Percentiles rank a stretch among this genome's conserved stretches.
These are phyloP conservation scores for Pseudozyma tsukubaensis DNA, from an alignment of 1,284 basidiomycete genomes.

Conservation along the genomic window DNA sequence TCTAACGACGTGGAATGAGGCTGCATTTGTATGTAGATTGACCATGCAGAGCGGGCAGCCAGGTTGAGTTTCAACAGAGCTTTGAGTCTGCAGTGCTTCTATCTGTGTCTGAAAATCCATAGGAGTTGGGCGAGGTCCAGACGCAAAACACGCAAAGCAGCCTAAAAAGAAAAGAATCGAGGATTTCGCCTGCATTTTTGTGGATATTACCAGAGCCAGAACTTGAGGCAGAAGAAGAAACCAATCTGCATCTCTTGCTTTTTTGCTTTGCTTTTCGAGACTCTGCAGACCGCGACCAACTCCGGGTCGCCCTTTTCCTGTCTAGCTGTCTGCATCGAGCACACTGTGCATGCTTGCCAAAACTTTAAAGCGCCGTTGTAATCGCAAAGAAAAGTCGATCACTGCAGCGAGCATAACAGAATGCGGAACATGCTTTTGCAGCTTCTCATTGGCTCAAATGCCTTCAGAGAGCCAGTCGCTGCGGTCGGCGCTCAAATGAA, in stretches of 20 bases:
- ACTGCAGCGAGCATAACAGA: constrained; percentile 32
- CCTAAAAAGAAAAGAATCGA: too few relatives aligned
- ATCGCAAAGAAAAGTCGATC: constrained; percentile 16
- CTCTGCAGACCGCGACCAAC: neutral
- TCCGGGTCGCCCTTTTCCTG: neutral
- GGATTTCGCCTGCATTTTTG: constrained; percentile 1
- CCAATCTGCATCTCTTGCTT: constrained; percentile 23
- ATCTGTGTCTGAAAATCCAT: too few relatives aligned
- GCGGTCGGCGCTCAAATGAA: constrained; percentile 8
- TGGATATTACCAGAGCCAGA: constrained; percentile 26
- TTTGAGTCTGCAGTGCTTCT: neutral
- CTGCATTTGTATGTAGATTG: too few relatives aligned
- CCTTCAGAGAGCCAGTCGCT: neutral
- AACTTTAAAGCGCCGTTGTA: too few relatives aligned
- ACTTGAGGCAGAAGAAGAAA: constrained; percentile 16
- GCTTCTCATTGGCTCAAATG: constrained; percentile 20
- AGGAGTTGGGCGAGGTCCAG: too few relatives aligned
- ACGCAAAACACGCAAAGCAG: neutral
- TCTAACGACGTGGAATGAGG: too few relatives aligned
- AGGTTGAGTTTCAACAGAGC: too few relatives aligned
- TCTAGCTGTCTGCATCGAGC: neutral
- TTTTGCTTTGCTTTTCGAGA: neutral
- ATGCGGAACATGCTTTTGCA: constrained; percentile 5
- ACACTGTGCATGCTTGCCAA: neutral
- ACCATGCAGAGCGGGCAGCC: too few relatives aligned